Base-by-base conservation (phyloP, 148 eudicot species). In the Vaccinium myrtillus region DNA sequence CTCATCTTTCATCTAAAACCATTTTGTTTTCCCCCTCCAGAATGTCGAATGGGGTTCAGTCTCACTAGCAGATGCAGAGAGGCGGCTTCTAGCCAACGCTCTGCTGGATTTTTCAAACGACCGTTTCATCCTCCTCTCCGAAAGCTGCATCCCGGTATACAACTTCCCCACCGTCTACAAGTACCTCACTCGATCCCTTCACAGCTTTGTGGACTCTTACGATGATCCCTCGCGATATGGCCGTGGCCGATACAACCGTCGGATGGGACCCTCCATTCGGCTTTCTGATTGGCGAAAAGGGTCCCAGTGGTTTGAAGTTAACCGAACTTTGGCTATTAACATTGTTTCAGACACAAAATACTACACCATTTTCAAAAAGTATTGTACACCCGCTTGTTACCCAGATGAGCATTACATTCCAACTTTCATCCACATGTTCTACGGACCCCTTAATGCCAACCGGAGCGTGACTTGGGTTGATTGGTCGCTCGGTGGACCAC, bases 371-470 rank as follows among this genome's bases (percentile, higher is more conserved):
- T 94, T 95, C 89, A 89, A 88, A 76, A 91, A 83, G 71, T 90
- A 92, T 77, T 94, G 98, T 77, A 83, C 75, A 81, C 98, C 98
- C 51, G 86, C 94, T 75, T 94, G 98, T 82, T 95, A 92, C 86
- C 94, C 96, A 8, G 98, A 95, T 25, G 98, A 95, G 87, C 98
- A 94, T 76, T 95, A 93, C 67, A 77, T 95, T 71, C 94, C 96
- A 30, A 95, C 98, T 27, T 92, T 83, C 82, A 80, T 93, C 54
- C 86, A 90, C 89, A 91, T 88, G 86, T 91, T 94, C 83, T 88
- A 90, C 25, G 87, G 91, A 14, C 14, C 86, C 16, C 79, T 80
- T 7, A 93, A 91, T 75, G 84, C 98, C 4, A 95, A 94, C 77
- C 90, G 95, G 6, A 90, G 92, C 0, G 90, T 94, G 76, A 95